A percentile compares a stretch with the other conserved stretches of the same genome.
phyloP scores from a whole-genome alignment of 495 filamentous ascomycete species.

The Penicillium bovifimosum region DNA sequence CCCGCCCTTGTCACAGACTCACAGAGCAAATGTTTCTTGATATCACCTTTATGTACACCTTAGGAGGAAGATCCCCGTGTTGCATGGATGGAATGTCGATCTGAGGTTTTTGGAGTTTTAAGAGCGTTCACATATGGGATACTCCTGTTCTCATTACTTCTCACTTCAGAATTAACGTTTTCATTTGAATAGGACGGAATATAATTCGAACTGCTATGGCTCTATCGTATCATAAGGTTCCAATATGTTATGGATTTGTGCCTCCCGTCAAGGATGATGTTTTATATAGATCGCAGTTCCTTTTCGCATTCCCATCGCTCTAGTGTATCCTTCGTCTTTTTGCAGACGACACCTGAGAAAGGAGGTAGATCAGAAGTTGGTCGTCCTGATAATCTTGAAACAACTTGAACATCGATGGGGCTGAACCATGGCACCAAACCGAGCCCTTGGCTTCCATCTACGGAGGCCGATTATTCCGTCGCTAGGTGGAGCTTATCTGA shows the following conservation, averaged over 20 bases:
- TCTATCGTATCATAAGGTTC: conserved; percentile 15
- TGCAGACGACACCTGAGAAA: too few species aligned
- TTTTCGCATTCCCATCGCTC: too few species aligned
- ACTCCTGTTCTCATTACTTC: conserved; percentile 3
- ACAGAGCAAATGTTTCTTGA: conserved; percentile 16
- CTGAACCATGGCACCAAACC: not conserved
- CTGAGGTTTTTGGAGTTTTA: conserved; percentile 2
- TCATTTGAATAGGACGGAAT: conserved; percentile 16
- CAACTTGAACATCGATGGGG: not conserved
- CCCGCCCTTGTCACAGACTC: conserved; percentile 6
- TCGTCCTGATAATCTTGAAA: not conserved
- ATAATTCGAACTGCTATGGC: conserved; percentile 3
- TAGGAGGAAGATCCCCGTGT: not conserved
- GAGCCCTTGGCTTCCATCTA: not conserved
- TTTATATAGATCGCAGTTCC: conserved; percentile 6
- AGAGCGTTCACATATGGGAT: conserved; percentile 17
- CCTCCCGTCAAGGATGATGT: not conserved
- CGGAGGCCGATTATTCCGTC: too few species aligned
- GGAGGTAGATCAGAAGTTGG: too few species aligned
- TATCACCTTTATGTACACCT: conserved; percentile 1
- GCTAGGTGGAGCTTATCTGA: not conserved
- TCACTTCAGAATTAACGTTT: conserved; percentile 1
- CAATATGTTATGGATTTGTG: conserved; percentile 6
- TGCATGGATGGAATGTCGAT: conserved; percentile 10
- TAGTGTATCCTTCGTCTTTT: too few species aligned